Conservation (phyloP, 805 yeast genomes). For the Ogataea parapolymorpha region DNA sequence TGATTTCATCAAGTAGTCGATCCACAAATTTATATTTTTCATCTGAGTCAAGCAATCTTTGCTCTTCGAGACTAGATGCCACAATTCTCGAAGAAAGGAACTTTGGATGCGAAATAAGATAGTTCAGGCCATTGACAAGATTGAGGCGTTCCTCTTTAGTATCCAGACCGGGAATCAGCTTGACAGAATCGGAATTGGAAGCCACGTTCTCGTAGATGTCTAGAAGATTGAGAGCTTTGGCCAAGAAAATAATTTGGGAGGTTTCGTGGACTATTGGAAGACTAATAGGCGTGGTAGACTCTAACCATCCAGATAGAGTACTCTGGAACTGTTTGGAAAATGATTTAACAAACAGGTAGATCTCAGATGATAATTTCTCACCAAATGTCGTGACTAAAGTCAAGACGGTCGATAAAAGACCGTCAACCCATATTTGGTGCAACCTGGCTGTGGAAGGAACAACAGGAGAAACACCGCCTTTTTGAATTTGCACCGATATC, state of each 20-base stretch:
- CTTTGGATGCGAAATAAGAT: constrained; percentile 82
- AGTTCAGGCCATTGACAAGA: constrained; percentile 59
- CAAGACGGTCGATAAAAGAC: constrained; percentile 66
- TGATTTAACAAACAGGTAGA: constrained; percentile 56
- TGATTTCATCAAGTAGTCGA: constrained; percentile 46
- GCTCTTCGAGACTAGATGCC: constrained; percentile 65
- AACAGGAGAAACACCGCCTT: constrained; percentile 57
- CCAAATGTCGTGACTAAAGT: constrained; percentile 62
- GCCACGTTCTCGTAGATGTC: constrained; percentile 48
- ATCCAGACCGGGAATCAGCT: constrained; percentile 57
- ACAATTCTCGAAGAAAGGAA: constrained; percentile 67
- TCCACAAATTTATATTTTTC: constrained; percentile 43
- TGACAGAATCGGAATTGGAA: constrained; percentile 19
- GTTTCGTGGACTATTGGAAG: constrained; percentile 57
- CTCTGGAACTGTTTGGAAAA: constrained; percentile 64
- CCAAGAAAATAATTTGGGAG: constrained; percentile 62
- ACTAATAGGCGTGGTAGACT: constrained; percentile 47
- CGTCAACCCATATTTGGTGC: constrained; percentile 84
- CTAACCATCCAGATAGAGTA: constrained; percentile 64
- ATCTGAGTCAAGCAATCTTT: constrained; percentile 48
- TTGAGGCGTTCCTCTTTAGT: constrained; percentile 54
- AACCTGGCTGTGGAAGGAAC: constrained; percentile 44
- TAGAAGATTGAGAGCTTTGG: constrained; percentile 51
- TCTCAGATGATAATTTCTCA: constrained; percentile 57
- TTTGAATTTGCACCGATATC: constrained; percentile 60